phyloP scores from a whole-genome alignment of 2,329 filamentous ascomycete species.

The Hypoxylon sp. region DNA sequence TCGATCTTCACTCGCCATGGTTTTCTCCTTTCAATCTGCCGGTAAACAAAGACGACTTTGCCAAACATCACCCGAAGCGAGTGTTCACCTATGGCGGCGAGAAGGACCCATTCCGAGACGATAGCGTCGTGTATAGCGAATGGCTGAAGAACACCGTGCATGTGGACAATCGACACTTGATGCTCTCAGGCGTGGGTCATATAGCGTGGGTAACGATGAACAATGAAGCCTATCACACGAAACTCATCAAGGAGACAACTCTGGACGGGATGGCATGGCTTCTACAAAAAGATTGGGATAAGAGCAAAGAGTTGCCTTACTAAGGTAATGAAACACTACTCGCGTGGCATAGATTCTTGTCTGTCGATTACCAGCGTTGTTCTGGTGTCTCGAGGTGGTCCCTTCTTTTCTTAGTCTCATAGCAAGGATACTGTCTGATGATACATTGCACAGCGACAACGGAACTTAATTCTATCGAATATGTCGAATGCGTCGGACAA shows the following conservation, averaged over 20 bases:
- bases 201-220: not conserved
- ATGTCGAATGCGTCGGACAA: no score
- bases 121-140: not conserved
- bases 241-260: not conserved
- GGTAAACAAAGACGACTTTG: not conserved
- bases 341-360: not conserved
- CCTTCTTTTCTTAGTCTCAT: no score
- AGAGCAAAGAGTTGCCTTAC: not conserved
- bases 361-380: not conserved
- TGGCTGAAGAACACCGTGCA: not conserved
- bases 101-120: not conserved
- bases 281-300: not conserved
- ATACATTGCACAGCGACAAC: no score
- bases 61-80: not conserved
- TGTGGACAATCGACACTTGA: not conserved
- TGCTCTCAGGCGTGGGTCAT: not conserved
- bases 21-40: slow-evolving; percentile 3
- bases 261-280: slow-evolving; percentile 1
- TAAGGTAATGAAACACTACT: not conserved
- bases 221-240: not conserved
- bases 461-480: no score
- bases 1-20: slow-evolving; percentile 1
- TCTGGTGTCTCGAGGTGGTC: not conserved
- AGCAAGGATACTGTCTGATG: no score
- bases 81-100: slow-evolving; percentile 5